A percentile compares a stretch with the other conserved stretches of the same genome.
Evolutionary conservation across 345 rosid species (phyloP).

Genomic region (Brassica nigra): DNA sequence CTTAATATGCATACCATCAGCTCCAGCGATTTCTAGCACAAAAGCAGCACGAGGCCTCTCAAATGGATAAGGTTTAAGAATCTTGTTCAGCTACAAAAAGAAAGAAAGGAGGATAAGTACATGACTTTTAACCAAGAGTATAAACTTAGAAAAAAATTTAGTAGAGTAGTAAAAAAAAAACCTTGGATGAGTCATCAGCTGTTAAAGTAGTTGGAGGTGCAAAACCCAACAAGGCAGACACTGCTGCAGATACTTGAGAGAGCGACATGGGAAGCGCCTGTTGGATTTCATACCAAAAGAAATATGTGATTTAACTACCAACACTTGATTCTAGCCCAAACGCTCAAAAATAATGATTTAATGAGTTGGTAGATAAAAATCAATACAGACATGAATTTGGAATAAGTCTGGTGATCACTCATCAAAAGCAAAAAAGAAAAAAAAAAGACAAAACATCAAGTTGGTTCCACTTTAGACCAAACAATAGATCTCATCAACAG

Average conservation of each 20-base stretch:
- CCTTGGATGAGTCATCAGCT: conserved; percentile 78
- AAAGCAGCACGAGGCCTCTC: conserved; percentile 84
- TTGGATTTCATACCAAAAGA: conserved; percentile 1
- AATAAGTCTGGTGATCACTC: neutral
- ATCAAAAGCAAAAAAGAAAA: neutral
- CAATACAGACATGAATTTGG: neutral
- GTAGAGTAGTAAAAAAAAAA: conserved; percentile 26
- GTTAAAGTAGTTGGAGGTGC: conserved; percentile 68
- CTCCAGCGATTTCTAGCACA: conserved; percentile 77
- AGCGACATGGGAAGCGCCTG: conserved; percentile 58
- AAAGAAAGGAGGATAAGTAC: neutral
- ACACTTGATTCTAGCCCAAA: neutral
- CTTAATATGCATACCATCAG: conserved; percentile 48
- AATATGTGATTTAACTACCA: neutral
- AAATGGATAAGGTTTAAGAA: conserved; percentile 82
- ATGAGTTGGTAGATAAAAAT: neutral
- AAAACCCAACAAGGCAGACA: conserved; percentile 87
- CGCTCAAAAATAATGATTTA: neutral
- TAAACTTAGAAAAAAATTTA: neutral
- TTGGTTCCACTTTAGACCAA: conserved; percentile 8
- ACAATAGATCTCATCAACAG: neutral
- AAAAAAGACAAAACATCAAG: neutral
- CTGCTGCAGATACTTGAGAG: conserved; percentile 69
- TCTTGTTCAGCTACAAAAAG: conserved; percentile 66
- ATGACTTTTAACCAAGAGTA: neutral